A percentile compares a stretch with the other conserved stretches of the same genome.
phyloP scores from a whole-genome alignment of 1,139 yeast genomes.

The Starmera stellimalicola region DNA sequence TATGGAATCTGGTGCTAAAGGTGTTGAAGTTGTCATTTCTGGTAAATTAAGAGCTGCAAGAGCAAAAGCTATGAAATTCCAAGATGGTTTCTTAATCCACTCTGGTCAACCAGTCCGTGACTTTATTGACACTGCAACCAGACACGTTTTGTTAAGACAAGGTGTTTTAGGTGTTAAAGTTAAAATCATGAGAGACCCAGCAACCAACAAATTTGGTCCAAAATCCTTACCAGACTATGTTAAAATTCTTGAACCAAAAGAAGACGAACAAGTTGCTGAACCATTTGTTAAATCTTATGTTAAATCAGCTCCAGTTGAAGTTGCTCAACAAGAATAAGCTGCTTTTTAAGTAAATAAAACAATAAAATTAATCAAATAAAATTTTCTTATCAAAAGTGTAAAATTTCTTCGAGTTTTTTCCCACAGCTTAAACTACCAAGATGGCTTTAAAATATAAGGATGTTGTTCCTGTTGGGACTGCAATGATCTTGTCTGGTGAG shows the following conservation, averaged over 20 bases:
- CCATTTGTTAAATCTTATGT: conserved; percentile 78
- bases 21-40: conserved; percentile 98
- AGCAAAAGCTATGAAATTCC: conserved; percentile 99
- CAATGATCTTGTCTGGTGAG: conserved; percentile 30
- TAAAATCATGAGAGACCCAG: conserved; percentile 99
- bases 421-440: not conserved
- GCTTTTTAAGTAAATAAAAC: not conserved
- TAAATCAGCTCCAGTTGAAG: conserved; percentile 31
- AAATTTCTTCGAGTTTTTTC: too few species aligned
- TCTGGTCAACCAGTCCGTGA: conserved; percentile 99
- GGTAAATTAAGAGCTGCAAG: conserved; percentile 99
- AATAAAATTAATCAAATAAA: not conserved
- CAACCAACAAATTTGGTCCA: conserved; percentile 84
- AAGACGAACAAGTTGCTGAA: conserved; percentile 80
- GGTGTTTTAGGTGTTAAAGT: conserved; percentile 99
- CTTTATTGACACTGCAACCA: conserved; percentile 97
- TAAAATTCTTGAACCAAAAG: conserved; percentile 94
- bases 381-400: not conserved
- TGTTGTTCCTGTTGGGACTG: conserved; percentile 41
- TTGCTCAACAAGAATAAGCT: conserved; percentile 15
- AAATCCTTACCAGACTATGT: conserved; percentile 94
- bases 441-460: conserved; percentile 31
- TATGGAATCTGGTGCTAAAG: conserved; percentile 99
- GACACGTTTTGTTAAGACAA: conserved; percentile 99
- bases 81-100: conserved; percentile 99